Evolutionary conservation across 176 grass and related monocot genomes (phyloP), one percentile per base, ranked within the genome.

Genomic region (Thalia dealbata): DNA sequence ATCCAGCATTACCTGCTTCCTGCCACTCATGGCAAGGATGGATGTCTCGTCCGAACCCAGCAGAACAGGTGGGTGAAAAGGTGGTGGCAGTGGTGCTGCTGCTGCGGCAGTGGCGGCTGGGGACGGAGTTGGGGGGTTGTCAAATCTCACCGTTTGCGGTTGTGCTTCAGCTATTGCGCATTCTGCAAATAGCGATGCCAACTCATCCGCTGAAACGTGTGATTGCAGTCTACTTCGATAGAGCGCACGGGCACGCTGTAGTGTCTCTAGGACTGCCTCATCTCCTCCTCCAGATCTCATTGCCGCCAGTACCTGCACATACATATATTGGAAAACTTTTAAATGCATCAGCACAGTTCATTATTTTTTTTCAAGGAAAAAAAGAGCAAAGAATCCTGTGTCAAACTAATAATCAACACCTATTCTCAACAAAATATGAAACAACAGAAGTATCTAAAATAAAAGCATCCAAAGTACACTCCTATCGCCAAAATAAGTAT

Each of bases 1-100:
- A 46, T 99, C 95, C 67, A 99, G 46, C 64, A 99, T 99, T 4
- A 95, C 78, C 73, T 99, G 95, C 75, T 88, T 88, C 81, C 83
- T 87, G 30, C 95, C 95, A 64, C 78, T 77, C 77, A 82, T 79
- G 27, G 90, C 81, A 77, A 99, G 88, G 72, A 99, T 87, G 64
- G 83, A 88, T 10, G 75, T 50, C 16, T 87, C 90, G 68, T 85
- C 75, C 72, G 82, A 72, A 71, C 84, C 79, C 64, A 99, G 48
- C 71, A 86, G 68, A 16, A 19, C 52, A 19, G 84, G 75, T 14
- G 83, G 90, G 2, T 80, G 80, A 78, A 73, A 55, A 71, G 14
- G 82, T 52, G 73, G 75, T 16, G 74, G 22, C 61, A 19, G 68
- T 18, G 16, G 10, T 42, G 69, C 24, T 41, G 43, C 32, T 38